Evolutionary conservation across 2,329 filamentous ascomycete genomes (phyloP), one percentile per base, ranked within the genome.

Genomic region (Sordariomycetes sp.): DNA sequence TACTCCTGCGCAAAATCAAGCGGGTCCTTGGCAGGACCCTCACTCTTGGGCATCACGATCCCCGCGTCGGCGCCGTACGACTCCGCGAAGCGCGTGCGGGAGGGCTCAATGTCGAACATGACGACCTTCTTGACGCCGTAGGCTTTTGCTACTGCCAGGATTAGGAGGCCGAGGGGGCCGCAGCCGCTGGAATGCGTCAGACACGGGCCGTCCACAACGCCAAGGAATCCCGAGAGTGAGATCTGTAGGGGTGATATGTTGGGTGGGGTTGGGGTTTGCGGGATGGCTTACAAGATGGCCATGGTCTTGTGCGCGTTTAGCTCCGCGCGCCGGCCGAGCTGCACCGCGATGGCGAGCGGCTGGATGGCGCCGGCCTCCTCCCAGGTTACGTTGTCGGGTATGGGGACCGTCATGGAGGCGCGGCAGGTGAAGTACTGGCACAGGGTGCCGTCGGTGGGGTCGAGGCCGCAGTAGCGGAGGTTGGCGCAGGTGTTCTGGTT

Each of bases 311-410:
- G 55, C 1, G 61, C 54, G 10, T 59, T 61, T 12, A 66, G 57
- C 4, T 57, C 56, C 2, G 77, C 80, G 64, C 80, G 77, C 54
- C 75, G 72, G 25, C 76, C 76, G 52, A 83, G 77, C 64, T 85
- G 81, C n/a, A 85, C 80, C 0, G 79, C 81, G 52, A 85, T 80
- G 20, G 77, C 74, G 36, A 85, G 73, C 1, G 81, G 81, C 69
- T 87, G 84, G 63, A 87, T 79, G 45, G 86, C 66, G 3, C 84
- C 84, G 35, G 82, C 84, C 64, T 87, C 82, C 62, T 85, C 79
- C 57, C 86, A 68, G 2, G 72, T 76, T 62, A 87, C 75, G 48
- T 69, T 68, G 24, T 79, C 76, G 0, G 84, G 82, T 1, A 87
- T 74, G 67, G 83, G 82, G 64, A 85, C 84, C 80, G 65, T 85